Base-by-base conservation (phyloP, 2,329 filamentous ascomycete genomes). In the Venturiaceae sp. region DNA sequence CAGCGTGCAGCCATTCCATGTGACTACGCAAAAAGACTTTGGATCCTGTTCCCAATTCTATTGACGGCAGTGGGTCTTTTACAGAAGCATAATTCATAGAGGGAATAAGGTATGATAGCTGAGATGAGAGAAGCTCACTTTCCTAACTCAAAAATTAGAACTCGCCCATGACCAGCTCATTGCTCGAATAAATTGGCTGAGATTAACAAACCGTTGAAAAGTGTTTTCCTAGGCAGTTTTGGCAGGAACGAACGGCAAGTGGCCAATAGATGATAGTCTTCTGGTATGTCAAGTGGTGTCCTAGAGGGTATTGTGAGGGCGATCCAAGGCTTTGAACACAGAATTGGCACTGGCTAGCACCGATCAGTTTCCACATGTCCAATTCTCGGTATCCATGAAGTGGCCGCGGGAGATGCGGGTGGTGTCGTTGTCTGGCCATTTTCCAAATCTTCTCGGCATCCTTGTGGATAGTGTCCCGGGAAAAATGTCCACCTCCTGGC, bases 281-380 rank as follows among this genome's bases (percentile, higher is more conserved):
- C 41, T 86, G 52, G 19, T 26, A 56, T 28, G 23, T 46, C 36
- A 46, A 41, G 19, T 21, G 54, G 5, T 74, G 66, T 80, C 80
- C 77, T 84, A 54, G 76, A 63, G 19, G 30, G 33, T 73, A 66
- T 70, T 64, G 60, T 67, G 61, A 60, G 66, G 61, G 57, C 62
- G 44, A 50, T 62, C 63, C 39, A 65, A 60, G 56, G 67, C 69
- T 65, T 61, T 76, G 81, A 57, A 72, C 74, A 71, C 90, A 94
- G 63, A 85, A 83, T 66, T 92, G 84, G 69, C 90, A 95, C 58
- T 68, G 72, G 32, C 67, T 74, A 53, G 82, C 80, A 69, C 83
- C 84, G 36, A 83, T 77, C 55, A 94, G 74, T 66, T 81, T 82
- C 82, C 89, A 90, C 87, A 92, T 92, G 44, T 86, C 81, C 63